Base-by-base conservation (phyloP, 2,329 filamentous ascomycete species). In the Colletotrichum tamarilloi region DNA sequence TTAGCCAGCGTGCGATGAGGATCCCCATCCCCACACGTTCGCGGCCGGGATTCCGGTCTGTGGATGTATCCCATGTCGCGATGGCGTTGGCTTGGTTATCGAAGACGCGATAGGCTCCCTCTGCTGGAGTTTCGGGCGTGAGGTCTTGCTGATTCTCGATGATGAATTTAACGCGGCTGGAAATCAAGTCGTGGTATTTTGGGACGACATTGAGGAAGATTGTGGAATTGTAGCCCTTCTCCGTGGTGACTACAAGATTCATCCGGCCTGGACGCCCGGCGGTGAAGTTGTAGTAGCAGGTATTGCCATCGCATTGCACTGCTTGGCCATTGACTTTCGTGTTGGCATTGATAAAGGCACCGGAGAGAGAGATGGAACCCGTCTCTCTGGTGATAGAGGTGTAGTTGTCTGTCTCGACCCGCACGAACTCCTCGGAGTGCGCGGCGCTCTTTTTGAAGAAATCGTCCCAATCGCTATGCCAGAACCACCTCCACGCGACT, bases 141-240 rank as follows among this genome's bases (percentile, higher is more conserved):
- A 30, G 62, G 24, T 73, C 65, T 66, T 74, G 73, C 19, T 74
- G 73, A 3, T 65, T 73, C 6, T 66, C 30, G 16, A 67, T 32
- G 8, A 74, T 73, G 65, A 73, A 74, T 6, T 60, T 53, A n/a
- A 67, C 66, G 16, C 70, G 70, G 11, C 62, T 66, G 5, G 53
- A 19, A 8, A 73, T 68, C 26, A 73, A 22, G 11, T 74, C 65
- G 22, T 74, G 35, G 22, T 66, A 62, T 4, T 14, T 8, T 2
- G 73, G 70, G 9, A 74, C 57, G 3, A 66, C 58, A 28, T 74
- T 74, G n/a, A 74, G 66, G n/a, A 62, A 74, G n/a, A 74, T 5
- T 19, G 38, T 22, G 3, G 69, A 73, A 28, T 69, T 65, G 8
- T 30, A 6, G 3, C 56, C 65, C 11, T 16, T 30, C 4, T 55